These are phyloP conservation scores for Monosporascus ibericus DNA, from an alignment of 2,329 filamentous ascomycete genomes.

Conservation along the genomic window DNA sequence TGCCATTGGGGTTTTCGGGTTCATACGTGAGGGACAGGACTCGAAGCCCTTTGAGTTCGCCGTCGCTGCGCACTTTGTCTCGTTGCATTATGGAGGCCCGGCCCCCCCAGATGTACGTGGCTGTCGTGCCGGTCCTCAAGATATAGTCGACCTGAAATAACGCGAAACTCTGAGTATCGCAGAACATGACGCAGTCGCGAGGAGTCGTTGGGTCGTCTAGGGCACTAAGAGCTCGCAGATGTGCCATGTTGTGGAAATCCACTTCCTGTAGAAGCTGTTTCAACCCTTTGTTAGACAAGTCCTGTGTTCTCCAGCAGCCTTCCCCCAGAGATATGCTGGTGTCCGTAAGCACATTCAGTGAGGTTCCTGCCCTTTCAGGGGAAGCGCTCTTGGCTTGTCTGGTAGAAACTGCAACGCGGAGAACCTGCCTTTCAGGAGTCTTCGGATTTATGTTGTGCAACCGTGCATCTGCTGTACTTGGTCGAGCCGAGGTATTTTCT, in stretches of 20 bases:
- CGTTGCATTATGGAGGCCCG: neutral
- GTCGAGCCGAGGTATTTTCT: neutral
- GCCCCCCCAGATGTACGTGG: constrained; percentile 1
- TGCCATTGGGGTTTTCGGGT: neutral
- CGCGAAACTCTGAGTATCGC: neutral
- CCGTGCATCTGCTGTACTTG: neutral
- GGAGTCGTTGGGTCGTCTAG: neutral
- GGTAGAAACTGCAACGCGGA: neutral
- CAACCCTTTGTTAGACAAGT: neutral
- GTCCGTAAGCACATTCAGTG: neutral
- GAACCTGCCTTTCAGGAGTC: too few relatives aligned
- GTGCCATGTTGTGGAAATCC: neutral
- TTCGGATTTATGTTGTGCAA: neutral
- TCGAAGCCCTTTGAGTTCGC: neutral
- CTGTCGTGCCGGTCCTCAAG: neutral
- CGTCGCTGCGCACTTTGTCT: neutral
- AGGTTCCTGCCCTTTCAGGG: neutral
- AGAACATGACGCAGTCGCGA: constrained; percentile 1
- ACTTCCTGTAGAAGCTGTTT: neutral
- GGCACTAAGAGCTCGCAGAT: neutral
- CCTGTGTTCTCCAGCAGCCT: neutral
- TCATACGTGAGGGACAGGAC: neutral
- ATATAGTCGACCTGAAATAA: constrained; percentile 2
- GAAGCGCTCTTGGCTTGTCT: neutral
- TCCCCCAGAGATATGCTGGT: neutral